phyloP scores from a whole-genome alignment of 169 alveolate species.

The Perkinsus olseni region DNA sequence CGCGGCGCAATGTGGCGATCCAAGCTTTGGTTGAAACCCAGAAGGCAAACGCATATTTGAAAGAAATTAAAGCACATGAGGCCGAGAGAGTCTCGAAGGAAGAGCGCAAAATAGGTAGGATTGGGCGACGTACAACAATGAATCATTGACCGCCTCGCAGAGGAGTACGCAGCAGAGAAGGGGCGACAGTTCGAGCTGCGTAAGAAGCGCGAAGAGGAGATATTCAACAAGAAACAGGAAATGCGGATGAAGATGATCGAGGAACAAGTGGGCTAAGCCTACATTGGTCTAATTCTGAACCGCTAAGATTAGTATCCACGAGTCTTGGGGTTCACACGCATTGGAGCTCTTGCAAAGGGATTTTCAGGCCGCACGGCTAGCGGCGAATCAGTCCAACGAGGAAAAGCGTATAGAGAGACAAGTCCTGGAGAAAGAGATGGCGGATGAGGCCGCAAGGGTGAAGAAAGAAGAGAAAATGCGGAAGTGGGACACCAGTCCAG shows the following conservation, averaged over 20 bases:
- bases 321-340: neutral
- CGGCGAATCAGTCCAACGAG: neutral
- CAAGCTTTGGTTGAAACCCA: conserved; percentile 9
- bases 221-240: neutral
- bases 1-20: neutral
- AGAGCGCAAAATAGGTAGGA: neutral
- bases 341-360: neutral
- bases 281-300: too few relatives aligned
- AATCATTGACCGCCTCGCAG: neutral
- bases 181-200: neutral
- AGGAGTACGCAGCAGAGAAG: conserved; percentile 12
- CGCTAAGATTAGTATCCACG: too few relatives aligned
- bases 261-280: neutral
- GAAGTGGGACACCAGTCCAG: neutral
- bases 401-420: neutral
- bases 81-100: neutral
- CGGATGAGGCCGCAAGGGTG: neutral
- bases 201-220: neutral
- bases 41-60: conserved; percentile 14
- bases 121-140: neutral
- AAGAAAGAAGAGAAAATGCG: conserved; percentile 8
- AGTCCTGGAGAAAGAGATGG: conserved; percentile 14
- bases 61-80: neutral
- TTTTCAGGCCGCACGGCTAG: conserved; percentile 4
- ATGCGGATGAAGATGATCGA: conserved; percentile 4